These are phyloP conservation scores for Phoenix dactylifera DNA, from an alignment of 176 grass and related monocot species.

Conservation along the genomic window DNA sequence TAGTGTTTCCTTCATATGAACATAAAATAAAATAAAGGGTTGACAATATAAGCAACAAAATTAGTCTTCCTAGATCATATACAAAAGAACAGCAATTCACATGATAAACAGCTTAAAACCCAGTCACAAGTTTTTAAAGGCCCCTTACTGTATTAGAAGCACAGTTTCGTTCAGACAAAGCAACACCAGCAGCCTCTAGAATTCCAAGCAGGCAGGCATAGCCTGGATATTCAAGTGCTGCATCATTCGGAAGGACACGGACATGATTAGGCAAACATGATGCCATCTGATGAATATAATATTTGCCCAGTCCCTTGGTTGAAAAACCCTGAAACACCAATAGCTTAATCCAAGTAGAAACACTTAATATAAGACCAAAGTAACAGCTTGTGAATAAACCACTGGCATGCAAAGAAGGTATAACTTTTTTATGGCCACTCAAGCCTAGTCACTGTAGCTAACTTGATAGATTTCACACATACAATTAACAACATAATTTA, in stretches of 20 bases:
- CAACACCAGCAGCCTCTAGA: conserved; percentile 77
- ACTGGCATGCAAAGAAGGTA: too few species aligned
- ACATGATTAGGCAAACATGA: conserved; percentile 34
- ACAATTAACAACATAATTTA: too few species aligned
- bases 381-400: too few species aligned
- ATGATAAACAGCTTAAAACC: too few species aligned
- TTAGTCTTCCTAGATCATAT: too few species aligned
- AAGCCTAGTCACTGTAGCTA: too few species aligned
- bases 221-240: conserved; percentile 56
- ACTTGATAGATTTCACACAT: too few species aligned
- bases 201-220: conserved; percentile 95
- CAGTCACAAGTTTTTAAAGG: background rate
- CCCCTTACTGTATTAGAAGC: conserved; percentile 51
- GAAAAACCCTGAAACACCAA: conserved; percentile 55
- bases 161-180: conserved; percentile 67
- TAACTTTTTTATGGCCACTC: too few species aligned
- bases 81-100: too few species aligned
- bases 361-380: background rate
- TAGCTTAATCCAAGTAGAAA: conserved; percentile 18
- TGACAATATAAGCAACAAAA: too few species aligned
- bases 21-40: too few species aligned
- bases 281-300: conserved; percentile 79
- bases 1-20: too few species aligned
- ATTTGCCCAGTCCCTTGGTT: conserved; percentile 50
- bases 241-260: conserved; percentile 48